A percentile compares a stretch with the other conserved stretches of the same genome.
Conservation (phyloP, 345 rosid genomes). For the Sonneratia caseolaris region DNA sequence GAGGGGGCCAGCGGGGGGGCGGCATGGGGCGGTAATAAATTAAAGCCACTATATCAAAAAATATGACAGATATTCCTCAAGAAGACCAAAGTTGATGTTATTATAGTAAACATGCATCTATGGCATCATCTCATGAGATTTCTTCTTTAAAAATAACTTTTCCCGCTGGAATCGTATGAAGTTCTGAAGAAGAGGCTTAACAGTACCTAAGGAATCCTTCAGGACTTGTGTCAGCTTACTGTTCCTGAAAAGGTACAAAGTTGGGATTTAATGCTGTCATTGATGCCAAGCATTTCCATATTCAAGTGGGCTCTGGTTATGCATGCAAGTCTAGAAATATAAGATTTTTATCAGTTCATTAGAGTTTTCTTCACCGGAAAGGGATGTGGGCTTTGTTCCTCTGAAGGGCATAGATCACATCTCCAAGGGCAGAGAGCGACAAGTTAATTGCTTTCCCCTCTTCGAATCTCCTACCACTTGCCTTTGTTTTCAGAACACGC, state of each 20-base stretch:
- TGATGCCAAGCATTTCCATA: background rate
- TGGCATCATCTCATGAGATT: background rate
- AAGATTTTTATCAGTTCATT: background rate
- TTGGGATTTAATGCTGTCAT: background rate
- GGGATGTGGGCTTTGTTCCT: slow-evolving; percentile 59
- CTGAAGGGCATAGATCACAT: slow-evolving; percentile 71
- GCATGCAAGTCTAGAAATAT: background rate
- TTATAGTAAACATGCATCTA: background rate
- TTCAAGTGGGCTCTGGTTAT: background rate
- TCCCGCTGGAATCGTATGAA: background rate
- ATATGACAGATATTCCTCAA: background rate
- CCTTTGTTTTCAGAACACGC: slow-evolving; percentile 73
- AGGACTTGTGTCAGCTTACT: slow-evolving; percentile 82
- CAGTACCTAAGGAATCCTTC: slow-evolving; percentile 71
- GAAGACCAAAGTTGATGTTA: background rate
- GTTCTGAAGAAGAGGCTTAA: slow-evolving; percentile 1
- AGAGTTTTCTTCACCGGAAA: slow-evolving; percentile 37
- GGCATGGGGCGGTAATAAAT: background rate
- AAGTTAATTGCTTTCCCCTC: slow-evolving; percentile 88
- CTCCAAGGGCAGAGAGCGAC: slow-evolving; percentile 75
- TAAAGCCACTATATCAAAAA: background rate
- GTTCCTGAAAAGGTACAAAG: slow-evolving; percentile 44
- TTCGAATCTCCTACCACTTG: slow-evolving; percentile 71
- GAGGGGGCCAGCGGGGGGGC: too few relatives aligned
- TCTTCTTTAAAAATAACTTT: background rate